Evolutionary conservation across 768 basidiomycete species (phyloP).

Genomic region (Sporobolomyces pararoseus): DNA sequence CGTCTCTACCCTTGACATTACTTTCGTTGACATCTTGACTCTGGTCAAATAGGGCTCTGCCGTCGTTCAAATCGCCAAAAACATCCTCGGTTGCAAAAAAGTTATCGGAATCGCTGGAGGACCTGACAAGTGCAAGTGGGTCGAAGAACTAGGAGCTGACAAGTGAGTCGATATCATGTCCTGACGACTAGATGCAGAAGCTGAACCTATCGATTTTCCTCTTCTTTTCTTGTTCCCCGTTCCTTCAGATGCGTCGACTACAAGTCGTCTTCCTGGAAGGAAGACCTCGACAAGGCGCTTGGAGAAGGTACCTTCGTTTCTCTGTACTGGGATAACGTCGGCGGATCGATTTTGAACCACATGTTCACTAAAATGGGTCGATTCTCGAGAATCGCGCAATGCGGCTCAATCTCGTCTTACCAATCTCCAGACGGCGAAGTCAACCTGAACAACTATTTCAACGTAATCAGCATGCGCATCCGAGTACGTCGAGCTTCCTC

Average conservation of each 20-base stretch:
- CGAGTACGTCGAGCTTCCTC: not conserved
- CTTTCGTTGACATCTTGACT: too few relatives aligned
- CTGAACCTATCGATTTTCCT: too few relatives aligned
- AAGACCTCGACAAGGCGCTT: slow-evolving; percentile 38
- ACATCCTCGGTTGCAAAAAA: slow-evolving; percentile 46
- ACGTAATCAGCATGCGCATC: slow-evolving; percentile 45
- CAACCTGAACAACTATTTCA: slow-evolving; percentile 39
- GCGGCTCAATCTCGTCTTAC: slow-evolving; percentile 42
- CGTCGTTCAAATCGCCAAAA: slow-evolving; percentile 46
- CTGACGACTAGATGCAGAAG: not conserved
- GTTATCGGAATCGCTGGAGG: slow-evolving; percentile 49
- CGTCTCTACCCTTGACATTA: too few relatives aligned
- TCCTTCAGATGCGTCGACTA: slow-evolving; percentile 47
- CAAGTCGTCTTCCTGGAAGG: slow-evolving; percentile 39
- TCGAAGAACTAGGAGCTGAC: slow-evolving; percentile 49
- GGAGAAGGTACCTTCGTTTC: slow-evolving; percentile 21
- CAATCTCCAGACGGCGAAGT: slow-evolving; percentile 6
- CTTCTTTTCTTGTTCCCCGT: not conserved
- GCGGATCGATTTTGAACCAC: slow-evolving; percentile 42
- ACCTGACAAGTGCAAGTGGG: slow-evolving; percentile 47
- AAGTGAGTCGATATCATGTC: slow-evolving; percentile 2
- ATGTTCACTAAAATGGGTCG: slow-evolving; percentile 38
- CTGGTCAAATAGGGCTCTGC: not conserved
- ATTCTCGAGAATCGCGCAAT: slow-evolving; percentile 41
- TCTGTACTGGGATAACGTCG: slow-evolving; percentile 30